Percentiles rank a stretch among this genome's conserved stretches.
These are phyloP conservation scores for Cenococcum geophilum DNA, from an alignment of 495 filamentous ascomycete genomes.

Conservation along the genomic window DNA sequence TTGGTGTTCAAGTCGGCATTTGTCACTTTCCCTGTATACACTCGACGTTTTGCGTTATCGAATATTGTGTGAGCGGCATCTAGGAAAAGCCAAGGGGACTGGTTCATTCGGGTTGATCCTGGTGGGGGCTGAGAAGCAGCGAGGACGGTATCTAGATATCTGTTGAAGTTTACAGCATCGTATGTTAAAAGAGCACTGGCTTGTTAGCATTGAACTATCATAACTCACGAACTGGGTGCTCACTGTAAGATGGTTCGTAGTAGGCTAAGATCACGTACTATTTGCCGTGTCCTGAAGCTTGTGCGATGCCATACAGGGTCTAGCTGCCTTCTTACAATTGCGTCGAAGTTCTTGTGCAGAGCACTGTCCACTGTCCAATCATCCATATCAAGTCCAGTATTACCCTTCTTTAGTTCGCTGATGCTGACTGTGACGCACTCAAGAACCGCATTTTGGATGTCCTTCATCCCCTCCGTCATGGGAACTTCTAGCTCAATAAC, in stretches of 20 bases:
- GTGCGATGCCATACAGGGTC: constrained; percentile 97
- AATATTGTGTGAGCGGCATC: constrained; percentile 95
- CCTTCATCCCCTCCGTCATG: constrained; percentile 89
- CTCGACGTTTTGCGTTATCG: constrained; percentile 78
- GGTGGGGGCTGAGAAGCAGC: constrained; percentile 84
- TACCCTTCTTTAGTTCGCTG: constrained; percentile 81
- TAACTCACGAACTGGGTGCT: background rate
- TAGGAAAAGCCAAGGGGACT: constrained; percentile 94
- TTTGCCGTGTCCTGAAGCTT: constrained; percentile 88
- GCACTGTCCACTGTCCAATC: constrained; percentile 97
- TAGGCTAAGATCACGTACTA: constrained; percentile 80
- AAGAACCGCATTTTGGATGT: constrained; percentile 89
- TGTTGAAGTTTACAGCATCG: constrained; percentile 85
- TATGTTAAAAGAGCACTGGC: constrained; percentile 65
- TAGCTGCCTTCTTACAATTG: constrained; percentile 79
- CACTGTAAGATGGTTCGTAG: constrained; percentile 81
- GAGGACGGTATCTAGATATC: constrained; percentile 89
- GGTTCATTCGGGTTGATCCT: constrained; percentile 77
- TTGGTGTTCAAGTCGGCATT: constrained; percentile 37
- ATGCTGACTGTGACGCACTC: constrained; percentile 96
- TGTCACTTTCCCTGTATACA: constrained; percentile 67
- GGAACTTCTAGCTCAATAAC: constrained; percentile 96
- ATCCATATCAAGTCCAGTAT: constrained; percentile 86
- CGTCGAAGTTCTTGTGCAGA: constrained; percentile 85
- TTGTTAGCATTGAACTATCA: constrained; percentile 1